Base-by-base conservation (phyloP, 2,329 filamentous ascomycete genomes). In the Exophiala lecanii-corni region DNA sequence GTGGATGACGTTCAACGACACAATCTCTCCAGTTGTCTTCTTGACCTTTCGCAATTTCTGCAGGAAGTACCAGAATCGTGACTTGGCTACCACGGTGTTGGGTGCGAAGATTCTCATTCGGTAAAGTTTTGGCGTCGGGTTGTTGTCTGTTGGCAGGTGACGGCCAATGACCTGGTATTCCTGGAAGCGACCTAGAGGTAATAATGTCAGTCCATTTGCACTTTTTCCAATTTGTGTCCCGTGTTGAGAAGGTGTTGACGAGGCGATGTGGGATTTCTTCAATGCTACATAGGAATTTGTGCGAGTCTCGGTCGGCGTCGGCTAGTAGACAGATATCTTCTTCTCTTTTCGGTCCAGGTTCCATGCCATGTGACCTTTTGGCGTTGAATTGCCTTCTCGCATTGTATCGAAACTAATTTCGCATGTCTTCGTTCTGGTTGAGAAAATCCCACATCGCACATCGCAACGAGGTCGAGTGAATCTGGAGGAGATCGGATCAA, bases 91-190 rank as follows among this genome's bases (percentile, higher is more conserved):
- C 61, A 96, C 92, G 65, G 84, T 79, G 78, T 98, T 98, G 63
- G 89, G 87, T 61, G 92, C 92, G 73, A 98, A 98, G 74, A 98
- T 96, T 73, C 89, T 89, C 92, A 98, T 98, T 75, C 92, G 89
- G 84, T 97, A 98, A 74, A 98, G 85, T 79, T 92, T 91, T 64
- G 92, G 92, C 66, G 87, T 88, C 67, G 91, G 89, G 81, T 95
- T 94, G 71, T 85, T 79, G 79, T 98, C 92, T 68, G 85, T 87
- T 75, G 92, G 92, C 85, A 98, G 75, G 76, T 96, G 91, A 76
- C 94, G 91, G 78, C 94, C 92, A 71, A 98, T 95, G 79, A 98
- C 91, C 84, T 97, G 92, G 83, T 95, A 98, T 84, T 98, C 92
- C 73, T 89, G 86, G 78, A 98, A 89, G 82, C 92, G 92, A 88